Base-by-base conservation (phyloP, 1,139 yeast genomes). In the Blastobotrys aristatus region DNA sequence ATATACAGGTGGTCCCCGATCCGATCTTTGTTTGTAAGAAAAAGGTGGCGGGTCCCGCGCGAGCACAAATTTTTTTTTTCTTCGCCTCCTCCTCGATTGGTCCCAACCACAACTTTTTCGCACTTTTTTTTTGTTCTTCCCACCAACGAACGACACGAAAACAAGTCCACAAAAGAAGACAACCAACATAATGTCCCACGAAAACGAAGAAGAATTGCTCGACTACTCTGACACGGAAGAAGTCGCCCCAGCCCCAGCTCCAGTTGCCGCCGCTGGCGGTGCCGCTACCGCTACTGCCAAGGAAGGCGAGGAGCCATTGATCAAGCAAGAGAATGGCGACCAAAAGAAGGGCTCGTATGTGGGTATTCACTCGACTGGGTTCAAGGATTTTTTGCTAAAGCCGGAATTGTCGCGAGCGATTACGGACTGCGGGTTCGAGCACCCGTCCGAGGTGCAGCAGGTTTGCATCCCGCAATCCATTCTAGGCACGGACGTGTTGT, bases 361-460 rank as follows among this genome's bases (percentile, higher is more conserved):
- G 53, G 97, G 97, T 66, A 87, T 89, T 63, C 97, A 92, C 71
- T 92, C 97, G 58, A 90, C 97, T 55, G 97, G 97, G 68, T 92
- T 92, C 82, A 88, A 95, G 73, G 98, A 92, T 72, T 92, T 92
- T 72, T 75, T 92, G 65, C 79, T 92, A 70, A 92, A 92, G 75
- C 97, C 97, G 24, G 98, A 92, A 72, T 78, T 92, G 61, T 78
- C 92, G 63, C 84, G 98, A 73, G 98, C 98, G 57, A 92, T 92
- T 67, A 95, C 92, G 60, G 98, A 92, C 72, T 89, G 97, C 76
- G 98, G 98, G 77, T 92, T 92, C 67, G 98, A 92, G 76, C 98
- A 92, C 75, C 98, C 98, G 58, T 89, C 97, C 56, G 98, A 92
- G 83, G 98, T 92, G 59, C 98, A 92, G 76, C 98, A 92, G 75